phyloP scores from a whole-genome alignment of 441 rosid genomes.

The Erysimum cheiri region DNA sequence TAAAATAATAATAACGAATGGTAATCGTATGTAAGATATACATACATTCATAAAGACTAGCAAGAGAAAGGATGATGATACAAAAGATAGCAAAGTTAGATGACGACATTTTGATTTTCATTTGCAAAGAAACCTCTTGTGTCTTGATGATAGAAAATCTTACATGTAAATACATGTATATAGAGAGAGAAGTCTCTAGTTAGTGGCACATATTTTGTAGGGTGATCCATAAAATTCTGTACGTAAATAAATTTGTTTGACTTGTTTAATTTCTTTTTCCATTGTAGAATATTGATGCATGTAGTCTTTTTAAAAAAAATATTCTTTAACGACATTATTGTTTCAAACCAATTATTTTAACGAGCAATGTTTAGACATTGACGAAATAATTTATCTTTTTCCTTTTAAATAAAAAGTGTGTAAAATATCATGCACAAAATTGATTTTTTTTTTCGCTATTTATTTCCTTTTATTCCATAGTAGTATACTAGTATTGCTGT shows the following conservation, averaged over 20 bases:
- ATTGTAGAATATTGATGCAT: too few relatives aligned
- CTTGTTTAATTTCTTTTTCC: neutral
- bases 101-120: neutral
- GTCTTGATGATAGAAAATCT: neutral
- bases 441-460: too few relatives aligned
- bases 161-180: neutral
- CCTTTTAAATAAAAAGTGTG: too few relatives aligned
- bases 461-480: too few relatives aligned
- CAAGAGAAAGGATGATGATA: neutral
- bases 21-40: neutral
- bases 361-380: too few relatives aligned
- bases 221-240: neutral
- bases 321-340: too few relatives aligned
- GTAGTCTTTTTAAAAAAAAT: too few relatives aligned
- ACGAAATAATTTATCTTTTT: too few relatives aligned
- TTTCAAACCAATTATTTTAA: too few relatives aligned
- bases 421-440: too few relatives aligned
- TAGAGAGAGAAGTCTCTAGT: neutral
- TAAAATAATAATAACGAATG: too few relatives aligned
- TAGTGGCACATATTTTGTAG: neutral
- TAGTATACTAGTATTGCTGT: too few relatives aligned
- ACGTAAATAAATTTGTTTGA: neutral
- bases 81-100: neutral
- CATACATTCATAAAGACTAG: neutral
- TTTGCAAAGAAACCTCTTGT: neutral